Evolutionary conservation across 169 alveolate species (phyloP), one percentile per base, ranked within the genome.

Genomic region (Cryptosporidium sp.): DNA sequence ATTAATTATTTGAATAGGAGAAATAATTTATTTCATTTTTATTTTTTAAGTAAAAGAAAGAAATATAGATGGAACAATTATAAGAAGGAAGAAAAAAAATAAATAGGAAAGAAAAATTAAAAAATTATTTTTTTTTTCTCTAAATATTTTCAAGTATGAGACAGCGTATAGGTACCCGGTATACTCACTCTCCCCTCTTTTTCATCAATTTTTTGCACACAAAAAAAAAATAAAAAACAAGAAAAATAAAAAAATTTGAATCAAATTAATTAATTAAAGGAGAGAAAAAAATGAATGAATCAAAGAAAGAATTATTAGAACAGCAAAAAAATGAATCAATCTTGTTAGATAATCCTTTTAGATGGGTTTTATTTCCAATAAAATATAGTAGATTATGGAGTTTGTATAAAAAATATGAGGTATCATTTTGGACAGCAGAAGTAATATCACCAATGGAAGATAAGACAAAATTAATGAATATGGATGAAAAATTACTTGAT

Each of bases 291-390:
- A 86, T 53, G 56, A 86, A 3, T 75, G 52, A 70, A 69, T 51
- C 39, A 56, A 72, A 35, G 91, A 84, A 60, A 89, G 89, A 85
- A 39, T 53, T 92, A 67, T 56, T 92, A 69, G 91, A 92, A 33
- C 86, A 72, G 31, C 94, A 92, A 39, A 85, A 92, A 39, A 84
- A 92, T 72, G 98, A 96, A 84, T 96, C 96, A 0, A 85, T 96
- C 9, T 84, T 96, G 61, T 86, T 86, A 67, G 97, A 93, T 72
- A 95, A 96, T 85, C 96, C 96, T 42, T 92, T 91, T 92, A 93
- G 98, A 91, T 96, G 96, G 93, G 96, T 95, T 44, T 70, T 96
- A 80, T 94, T 95, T 92, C 98, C 98, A 3, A 96, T 96, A 72
- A 93, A 94, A 53, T 94, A 95, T 92, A 93, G 91, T 42, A 94